Percentiles rank a stretch among this genome's conserved stretches.
phyloP scores from a whole-genome alignment of 2,329 filamentous ascomycete genomes.

The Arthrobotrys pseudoclavata region DNA sequence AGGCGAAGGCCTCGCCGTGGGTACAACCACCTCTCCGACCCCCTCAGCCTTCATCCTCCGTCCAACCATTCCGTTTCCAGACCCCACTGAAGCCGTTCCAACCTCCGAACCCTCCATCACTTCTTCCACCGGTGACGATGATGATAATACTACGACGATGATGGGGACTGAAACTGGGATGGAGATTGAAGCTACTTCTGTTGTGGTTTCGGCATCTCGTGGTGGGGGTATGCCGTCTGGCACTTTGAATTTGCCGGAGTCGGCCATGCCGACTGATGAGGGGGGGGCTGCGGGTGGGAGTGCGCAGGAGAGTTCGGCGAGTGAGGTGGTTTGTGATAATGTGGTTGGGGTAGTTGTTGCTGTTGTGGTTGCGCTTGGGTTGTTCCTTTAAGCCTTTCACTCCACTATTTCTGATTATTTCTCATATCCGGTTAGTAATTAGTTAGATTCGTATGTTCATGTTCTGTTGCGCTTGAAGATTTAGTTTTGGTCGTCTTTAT shows the following conservation, averaged over 20 bases:
- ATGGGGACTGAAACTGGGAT: too few relatives aligned
- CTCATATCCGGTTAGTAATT: too few relatives aligned
- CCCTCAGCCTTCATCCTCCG: neutral
- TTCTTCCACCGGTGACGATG: neutral
- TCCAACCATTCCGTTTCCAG: neutral
- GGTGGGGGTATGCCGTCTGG: neutral
- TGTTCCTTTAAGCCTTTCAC: constrained; percentile 38
- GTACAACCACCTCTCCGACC: neutral
- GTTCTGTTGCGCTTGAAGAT: too few relatives aligned
- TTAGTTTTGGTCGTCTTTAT: too few relatives aligned
- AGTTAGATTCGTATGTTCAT: too few relatives aligned
- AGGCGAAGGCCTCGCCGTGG: neutral
- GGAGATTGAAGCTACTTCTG: neutral
- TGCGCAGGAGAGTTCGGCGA: neutral
- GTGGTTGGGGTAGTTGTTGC: constrained; percentile 35
- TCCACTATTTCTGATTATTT: too few relatives aligned
- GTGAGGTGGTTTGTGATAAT: neutral
- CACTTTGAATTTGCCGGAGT: constrained; percentile 8
- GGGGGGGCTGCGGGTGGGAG: neutral
- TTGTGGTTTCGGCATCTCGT: neutral
- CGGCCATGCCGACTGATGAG: constrained; percentile 9
- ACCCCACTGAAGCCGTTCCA: neutral
- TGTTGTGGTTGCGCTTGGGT: constrained; percentile 23
- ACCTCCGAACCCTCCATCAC: neutral
- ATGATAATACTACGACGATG: neutral